Evolutionary conservation across 2,329 filamentous ascomycete species (phyloP).

Genomic region (Emmonsia crescens): DNA sequence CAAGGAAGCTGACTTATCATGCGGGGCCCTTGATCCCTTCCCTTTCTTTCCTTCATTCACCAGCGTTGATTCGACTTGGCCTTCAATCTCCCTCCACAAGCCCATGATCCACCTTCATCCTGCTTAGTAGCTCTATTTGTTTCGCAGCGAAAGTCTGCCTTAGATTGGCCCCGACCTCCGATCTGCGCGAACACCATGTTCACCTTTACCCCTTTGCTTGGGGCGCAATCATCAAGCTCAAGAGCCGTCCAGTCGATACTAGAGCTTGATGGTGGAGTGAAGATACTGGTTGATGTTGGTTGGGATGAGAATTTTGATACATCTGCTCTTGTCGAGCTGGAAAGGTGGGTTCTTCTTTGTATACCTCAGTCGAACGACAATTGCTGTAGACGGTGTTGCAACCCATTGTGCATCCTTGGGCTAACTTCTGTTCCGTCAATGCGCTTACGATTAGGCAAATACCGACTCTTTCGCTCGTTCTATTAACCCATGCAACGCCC

Average conservation of each 20-base stretch:
- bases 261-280: conserved; percentile 92
- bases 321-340: conserved; percentile 71
- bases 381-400: neutral
- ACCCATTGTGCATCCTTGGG: neutral
- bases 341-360: conserved; percentile 51
- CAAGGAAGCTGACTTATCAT: neutral
- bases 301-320: conserved; percentile 91
- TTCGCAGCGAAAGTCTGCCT: neutral
- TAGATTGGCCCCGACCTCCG: neutral
- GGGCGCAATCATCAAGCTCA: conserved; percentile 70
- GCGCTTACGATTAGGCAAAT: conserved; percentile 54
- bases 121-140: neutral
- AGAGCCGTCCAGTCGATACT: conserved; percentile 87
- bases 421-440: neutral
- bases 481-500: conserved; percentile 87
- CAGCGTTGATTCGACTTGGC: neutral
- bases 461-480: conserved; percentile 81
- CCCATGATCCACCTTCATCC: neutral
- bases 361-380: conserved; percentile 8
- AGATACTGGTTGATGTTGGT: conserved; percentile 85
- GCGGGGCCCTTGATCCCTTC: neutral
- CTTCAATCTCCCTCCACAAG: neutral
- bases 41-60: neutral
- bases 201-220: conserved; percentile 84
- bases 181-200: conserved; percentile 54